Percentiles rank a stretch among this genome's conserved stretches.
Conservation (phyloP, 305 asterid species). For the Rubia balearica region DNA sequence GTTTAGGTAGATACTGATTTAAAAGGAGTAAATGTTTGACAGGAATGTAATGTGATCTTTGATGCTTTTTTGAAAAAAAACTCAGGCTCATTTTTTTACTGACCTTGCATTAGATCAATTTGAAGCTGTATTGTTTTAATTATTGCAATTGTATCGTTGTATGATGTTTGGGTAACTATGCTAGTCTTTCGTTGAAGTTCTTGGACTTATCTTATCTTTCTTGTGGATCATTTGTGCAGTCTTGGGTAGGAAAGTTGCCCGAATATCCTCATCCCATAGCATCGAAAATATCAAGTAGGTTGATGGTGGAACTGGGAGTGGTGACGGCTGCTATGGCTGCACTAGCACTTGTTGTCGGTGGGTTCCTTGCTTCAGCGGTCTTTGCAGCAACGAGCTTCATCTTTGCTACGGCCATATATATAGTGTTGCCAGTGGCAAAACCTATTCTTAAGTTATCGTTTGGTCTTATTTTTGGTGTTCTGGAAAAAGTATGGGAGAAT, state of each 20-base stretch:
- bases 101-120: not conserved
- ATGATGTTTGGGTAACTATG: not conserved
- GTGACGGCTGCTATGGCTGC: slow-evolving; percentile 74
- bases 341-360: slow-evolving; percentile 74
- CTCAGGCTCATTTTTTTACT: not conserved
- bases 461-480: slow-evolving; percentile 50
- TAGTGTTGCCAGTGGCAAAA: slow-evolving; percentile 72
- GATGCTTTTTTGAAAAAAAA: not conserved
- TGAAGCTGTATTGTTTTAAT: not conserved
- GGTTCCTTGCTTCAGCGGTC: slow-evolving; percentile 83
- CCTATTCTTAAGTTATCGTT: slow-evolving; percentile 62
- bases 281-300: slow-evolving; percentile 83
- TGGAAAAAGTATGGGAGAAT: slow-evolving; percentile 63
- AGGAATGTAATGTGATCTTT: not conserved
- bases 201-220: slow-evolving; percentile 19
- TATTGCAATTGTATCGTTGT: not conserved
- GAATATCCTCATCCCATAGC: slow-evolving; percentile 86
- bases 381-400: slow-evolving; percentile 72
- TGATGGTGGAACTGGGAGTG: slow-evolving; percentile 84
- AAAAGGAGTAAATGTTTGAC: not conserved
- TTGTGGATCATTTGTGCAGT: slow-evolving; percentile 40
- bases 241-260: slow-evolving; percentile 74
- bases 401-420: slow-evolving; percentile 49
- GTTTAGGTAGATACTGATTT: not conserved
- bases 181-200: not conserved